Evolutionary conservation across 164 flowering plant species (phyloP).

Genomic region (Pachysandra terminalis): DNA sequence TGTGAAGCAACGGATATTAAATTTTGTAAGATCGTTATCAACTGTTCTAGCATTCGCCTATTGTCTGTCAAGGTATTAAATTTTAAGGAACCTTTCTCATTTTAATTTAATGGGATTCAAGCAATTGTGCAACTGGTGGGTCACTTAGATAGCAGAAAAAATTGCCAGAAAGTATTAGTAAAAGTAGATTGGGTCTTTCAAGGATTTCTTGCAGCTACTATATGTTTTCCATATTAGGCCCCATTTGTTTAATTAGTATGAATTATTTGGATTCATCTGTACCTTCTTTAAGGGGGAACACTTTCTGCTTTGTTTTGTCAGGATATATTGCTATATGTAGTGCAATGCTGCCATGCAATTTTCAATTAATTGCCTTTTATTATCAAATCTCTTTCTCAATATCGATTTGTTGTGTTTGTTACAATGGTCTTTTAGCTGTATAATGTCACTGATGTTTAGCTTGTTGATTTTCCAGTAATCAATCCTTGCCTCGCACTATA

Average conservation of each 20-base stretch:
- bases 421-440: not conserved
- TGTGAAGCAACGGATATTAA: constrained; percentile 76
- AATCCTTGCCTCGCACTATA: not conserved
- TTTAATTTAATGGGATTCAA: no score
- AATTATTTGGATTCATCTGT: not conserved
- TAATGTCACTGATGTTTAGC: not conserved
- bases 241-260: no score
- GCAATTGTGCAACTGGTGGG: not conserved
- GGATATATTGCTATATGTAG: not conserved
- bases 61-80: constrained; percentile 73
- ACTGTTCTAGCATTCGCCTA: constrained; percentile 83
- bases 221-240: no score
- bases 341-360: not conserved
- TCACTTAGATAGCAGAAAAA: no score
- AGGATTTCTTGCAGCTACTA: not conserved
- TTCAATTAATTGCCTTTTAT: not conserved
- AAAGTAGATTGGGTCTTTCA: no score
- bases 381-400: no score
- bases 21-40: constrained; percentile 80
- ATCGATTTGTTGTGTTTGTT: not conserved
- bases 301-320: not conserved
- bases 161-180: no score
- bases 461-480: not conserved
- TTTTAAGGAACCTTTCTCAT: no score
- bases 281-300: no score